Evolutionary conservation across 768 basidiomycete genomes (phyloP), one percentile per base, ranked within the genome.

Genomic region (Trametopsis cervina): DNA sequence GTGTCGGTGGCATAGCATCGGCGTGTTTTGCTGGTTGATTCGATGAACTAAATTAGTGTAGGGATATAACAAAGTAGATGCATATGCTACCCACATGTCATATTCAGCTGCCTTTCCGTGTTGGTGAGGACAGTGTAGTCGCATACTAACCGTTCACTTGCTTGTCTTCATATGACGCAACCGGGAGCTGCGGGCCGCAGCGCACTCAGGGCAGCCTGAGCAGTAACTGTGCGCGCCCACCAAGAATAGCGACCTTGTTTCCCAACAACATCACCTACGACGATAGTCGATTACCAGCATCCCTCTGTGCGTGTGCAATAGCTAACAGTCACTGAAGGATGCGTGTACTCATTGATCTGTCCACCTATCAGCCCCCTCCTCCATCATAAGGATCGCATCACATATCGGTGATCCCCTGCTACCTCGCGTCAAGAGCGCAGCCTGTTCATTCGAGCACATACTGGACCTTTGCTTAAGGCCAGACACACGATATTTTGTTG

Each of bases 1-100:
- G 44, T 63, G 13, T 41, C 56, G 13, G 43, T 63, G 9, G 40
- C 51, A 15, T 33, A 3, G 51, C 44, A 17, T 57, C 12, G 40
- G 18, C 20, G 9, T 10, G 12, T 41, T 20, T 13, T 41, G 11
- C 40, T 42, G 25, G 39, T 40, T 10, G 21, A 9, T 40, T n/a
- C n/a, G 39, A 40, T 40, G 39, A 9, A 18, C 15, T 18, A 22
- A 10, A 35, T 10, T 35, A 10, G 33, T 10, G 17, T 35, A 35
- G 10, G 33, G 33, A n/a, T 10, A 10, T 35, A n/a, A n/a, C n/a
- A 10, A 35, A 35, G 17, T 35, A 35, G 17, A 35, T 35, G 33
- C 33, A 35, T 35, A n/a, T 10, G n/a, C n/a, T n/a, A n/a, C n/a
- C n/a, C n/a, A n/a, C n/a, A n/a, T 35, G 10, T 10, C 33, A 10